phyloP scores from a whole-genome alignment of 108 stramenopile species.

The Cyclostephanos invisitatus region DNA sequence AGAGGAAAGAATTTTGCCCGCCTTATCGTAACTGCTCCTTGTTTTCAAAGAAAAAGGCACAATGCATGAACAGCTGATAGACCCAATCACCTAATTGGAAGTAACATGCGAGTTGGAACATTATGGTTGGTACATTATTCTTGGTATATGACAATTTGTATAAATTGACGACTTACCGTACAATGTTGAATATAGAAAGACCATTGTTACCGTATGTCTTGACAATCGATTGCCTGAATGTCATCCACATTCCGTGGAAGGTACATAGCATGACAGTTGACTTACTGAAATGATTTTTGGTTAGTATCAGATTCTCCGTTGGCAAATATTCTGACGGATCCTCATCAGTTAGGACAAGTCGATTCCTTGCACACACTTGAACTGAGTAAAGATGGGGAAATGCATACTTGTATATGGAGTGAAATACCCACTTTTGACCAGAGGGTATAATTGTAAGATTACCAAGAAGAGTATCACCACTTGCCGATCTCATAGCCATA shows the following conservation, averaged over 20 bases:
- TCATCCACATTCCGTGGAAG: conserved; percentile 16
- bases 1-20: too few species aligned
- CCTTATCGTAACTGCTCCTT: too few species aligned
- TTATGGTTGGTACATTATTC: too few species aligned
- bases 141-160: too few species aligned
- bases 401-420: background rate
- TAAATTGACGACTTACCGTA: too few species aligned
- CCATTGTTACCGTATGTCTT: too few species aligned
- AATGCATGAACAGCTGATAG: too few species aligned
- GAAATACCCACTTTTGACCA: conserved; percentile 5
- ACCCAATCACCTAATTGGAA: too few species aligned
- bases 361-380: background rate
- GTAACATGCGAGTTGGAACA: too few species aligned
- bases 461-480: background rate
- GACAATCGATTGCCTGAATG: too few species aligned
- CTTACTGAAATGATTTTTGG: background rate
- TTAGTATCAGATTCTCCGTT: background rate
- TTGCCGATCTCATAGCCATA: background rate
- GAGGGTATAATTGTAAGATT: conserved; percentile 5
- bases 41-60: too few species aligned
- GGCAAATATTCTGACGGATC: conserved; percentile 8
- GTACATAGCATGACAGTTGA: background rate
- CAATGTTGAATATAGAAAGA: too few species aligned
- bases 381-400: conserved; percentile 1
- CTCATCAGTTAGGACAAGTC: conserved; percentile 10